Conservation (phyloP, 805 yeast genomes). For the Yarrowia sp. region DNA sequence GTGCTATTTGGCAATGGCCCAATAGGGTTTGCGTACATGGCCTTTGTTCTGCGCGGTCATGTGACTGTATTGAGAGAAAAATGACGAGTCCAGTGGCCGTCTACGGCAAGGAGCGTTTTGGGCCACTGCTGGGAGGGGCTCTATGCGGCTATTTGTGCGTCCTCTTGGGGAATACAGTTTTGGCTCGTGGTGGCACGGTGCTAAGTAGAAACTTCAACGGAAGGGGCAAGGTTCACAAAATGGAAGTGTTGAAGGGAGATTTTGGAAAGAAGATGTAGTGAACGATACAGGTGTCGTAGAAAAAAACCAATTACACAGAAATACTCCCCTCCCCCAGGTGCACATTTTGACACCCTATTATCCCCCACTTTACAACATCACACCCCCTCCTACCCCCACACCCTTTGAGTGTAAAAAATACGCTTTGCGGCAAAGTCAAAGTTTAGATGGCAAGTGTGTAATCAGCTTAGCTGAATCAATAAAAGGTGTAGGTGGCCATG, state of each 20-base stretch:
- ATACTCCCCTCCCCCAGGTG: too few species aligned
- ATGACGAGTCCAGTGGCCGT: too few species aligned
- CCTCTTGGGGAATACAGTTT: not conserved
- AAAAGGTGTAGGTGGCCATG: slow-evolving; percentile 13
- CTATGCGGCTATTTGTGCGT: not conserved
- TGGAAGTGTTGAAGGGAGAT: not conserved
- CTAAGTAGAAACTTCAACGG: slow-evolving; percentile 24
- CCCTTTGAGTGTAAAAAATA: slow-evolving; percentile 14
- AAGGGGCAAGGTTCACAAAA: slow-evolving; percentile 25
- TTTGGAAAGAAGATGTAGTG: not conserved
- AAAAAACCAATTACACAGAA: too few species aligned
- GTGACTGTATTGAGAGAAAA: not conserved
- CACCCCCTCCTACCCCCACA: not conserved
- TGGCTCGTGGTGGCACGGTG: slow-evolving; percentile 4
- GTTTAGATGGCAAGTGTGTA: slow-evolving; percentile 19
- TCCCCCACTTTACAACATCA: too few species aligned
- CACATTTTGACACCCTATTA: too few species aligned
- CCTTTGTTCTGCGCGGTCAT: slow-evolving; percentile 19
- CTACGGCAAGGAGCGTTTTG: too few species aligned
- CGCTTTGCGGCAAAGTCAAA: slow-evolving; percentile 18
- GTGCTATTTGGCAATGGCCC: not conserved
- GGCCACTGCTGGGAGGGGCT: too few species aligned
- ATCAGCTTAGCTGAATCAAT: slow-evolving; percentile 22
- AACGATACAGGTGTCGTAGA: too few species aligned
- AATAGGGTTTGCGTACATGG: not conserved